These are phyloP conservation scores for Wickerhamiella musiphila DNA, from an alignment of 805 yeast species.

Conservation along the genomic window DNA sequence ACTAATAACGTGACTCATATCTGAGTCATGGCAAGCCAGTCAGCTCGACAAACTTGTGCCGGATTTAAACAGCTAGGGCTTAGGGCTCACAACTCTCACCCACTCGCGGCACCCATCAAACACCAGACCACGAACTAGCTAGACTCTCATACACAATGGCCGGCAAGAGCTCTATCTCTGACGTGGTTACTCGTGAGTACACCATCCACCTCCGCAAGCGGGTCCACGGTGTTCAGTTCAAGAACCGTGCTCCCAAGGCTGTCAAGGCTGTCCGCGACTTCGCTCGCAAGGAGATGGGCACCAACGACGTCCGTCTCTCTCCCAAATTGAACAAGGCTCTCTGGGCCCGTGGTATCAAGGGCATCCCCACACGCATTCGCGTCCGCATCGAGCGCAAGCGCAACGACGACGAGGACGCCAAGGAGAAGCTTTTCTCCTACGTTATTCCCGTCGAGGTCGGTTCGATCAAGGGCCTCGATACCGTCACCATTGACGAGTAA, in stretches of 20 bases:
- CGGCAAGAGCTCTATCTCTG: conserved; percentile 55
- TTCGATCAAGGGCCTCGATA: conserved; percentile 91
- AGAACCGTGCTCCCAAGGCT: conserved; percentile 99
- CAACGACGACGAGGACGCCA: conserved; percentile 99
- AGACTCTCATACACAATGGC: conserved; percentile 22
- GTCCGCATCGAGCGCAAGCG: conserved; percentile 98
- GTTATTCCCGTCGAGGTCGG: conserved; percentile 96
- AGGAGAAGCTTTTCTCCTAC: conserved; percentile 91
- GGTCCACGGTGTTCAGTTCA: conserved; percentile 97
- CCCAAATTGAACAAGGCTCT: conserved; percentile 95
- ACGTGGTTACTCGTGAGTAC: conserved; percentile 99
- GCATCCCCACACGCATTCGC: conserved; percentile 96
- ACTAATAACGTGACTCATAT: too few species aligned
- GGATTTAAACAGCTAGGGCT: background rate
- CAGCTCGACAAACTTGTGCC: too few species aligned
- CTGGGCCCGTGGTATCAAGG: conserved; percentile 99
- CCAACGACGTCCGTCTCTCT: conserved; percentile 96
- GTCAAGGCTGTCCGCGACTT: conserved; percentile 98
- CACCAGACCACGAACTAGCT: background rate
- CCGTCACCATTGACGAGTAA: conserved; percentile 84
- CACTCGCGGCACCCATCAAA: background rate
- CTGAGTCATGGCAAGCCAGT: too few species aligned
- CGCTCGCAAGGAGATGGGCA: conserved; percentile 98
- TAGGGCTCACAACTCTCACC: background rate
- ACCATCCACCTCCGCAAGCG: conserved; percentile 99